Percentiles rank a stretch among this genome's conserved stretches.
Evolutionary conservation across 768 basidiomycete species (phyloP).

Genomic region (Leucocoprinus leucothites): DNA sequence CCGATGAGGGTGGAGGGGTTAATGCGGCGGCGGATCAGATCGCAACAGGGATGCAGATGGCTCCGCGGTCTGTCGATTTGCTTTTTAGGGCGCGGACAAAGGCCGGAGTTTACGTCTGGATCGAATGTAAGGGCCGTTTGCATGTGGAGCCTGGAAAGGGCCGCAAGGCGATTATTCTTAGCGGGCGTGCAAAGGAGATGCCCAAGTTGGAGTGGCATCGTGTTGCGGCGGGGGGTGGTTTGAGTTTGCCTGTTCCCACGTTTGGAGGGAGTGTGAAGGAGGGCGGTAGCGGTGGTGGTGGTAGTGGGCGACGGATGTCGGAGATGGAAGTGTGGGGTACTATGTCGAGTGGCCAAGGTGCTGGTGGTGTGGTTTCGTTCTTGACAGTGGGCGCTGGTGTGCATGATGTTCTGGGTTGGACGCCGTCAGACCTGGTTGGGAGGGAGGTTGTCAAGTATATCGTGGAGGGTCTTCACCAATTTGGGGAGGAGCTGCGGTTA

Average conservation of each 20-base stretch:
- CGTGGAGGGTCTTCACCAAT: constrained; percentile 18
- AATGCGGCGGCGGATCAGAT: not conserved
- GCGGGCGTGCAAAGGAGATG: constrained; percentile 72
- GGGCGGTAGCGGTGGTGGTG: not conserved
- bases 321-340: constrained; percentile 43
- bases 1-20: constrained; percentile 13
- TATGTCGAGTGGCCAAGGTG: constrained; percentile 33
- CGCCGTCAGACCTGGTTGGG: constrained; percentile 50
- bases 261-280: not conserved
- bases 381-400: constrained; percentile 48
- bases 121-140: constrained; percentile 85
- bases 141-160: constrained; percentile 94
- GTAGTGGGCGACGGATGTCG: constrained; percentile 3
- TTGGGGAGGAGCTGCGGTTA: constrained; percentile 23
- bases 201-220: constrained; percentile 59
- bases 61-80: constrained; percentile 69
- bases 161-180: constrained; percentile 90
- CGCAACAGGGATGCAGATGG: not conserved
- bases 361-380: constrained; percentile 28
- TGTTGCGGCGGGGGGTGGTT: constrained; percentile 50
- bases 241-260: constrained; percentile 21
- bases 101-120: constrained; percentile 70
- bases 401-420: constrained; percentile 66
- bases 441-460: constrained; percentile 38
- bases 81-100: constrained; percentile 82